Base-by-base conservation (phyloP, 371 early-diverging fungal genomes). In the Actinomucor elegans region DNA sequence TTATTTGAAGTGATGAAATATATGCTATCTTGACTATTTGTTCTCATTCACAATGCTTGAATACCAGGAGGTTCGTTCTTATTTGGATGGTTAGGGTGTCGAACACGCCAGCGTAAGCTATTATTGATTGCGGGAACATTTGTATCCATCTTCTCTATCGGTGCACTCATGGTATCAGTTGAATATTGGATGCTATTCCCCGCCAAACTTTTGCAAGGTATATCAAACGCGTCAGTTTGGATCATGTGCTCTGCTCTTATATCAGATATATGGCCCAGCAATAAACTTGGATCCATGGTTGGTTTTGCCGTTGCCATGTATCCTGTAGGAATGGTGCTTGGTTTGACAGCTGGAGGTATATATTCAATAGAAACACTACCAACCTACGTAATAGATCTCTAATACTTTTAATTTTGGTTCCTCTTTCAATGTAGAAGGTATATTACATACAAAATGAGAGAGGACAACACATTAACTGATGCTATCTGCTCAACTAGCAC, bases 161-260 rank as follows among this genome's bases (percentile, higher is more conserved):
- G 29, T 23, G 36, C 42, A n/a, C 23, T 51, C 5, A 51, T 51
- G 37, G 23, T 51, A 14, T 51, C 46, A 4, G n/a, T 24, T 2
- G 27, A 51, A 45, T 38, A 57, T 26, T 57, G 58, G 58, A 51
- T 57, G 46, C 12, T 57, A 37, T 33, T 57, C 11, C 58, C 46
- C 10, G 37, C 38, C 4, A 44, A 44, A 5, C 37, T 51, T 18
- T 44, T 57, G 29, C 58, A 57, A 18, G 58, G 58, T 9, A 8
- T 33, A 15, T 50, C 58, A 2, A 57, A 57, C 20, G 51, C 52
- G 5, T 40, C 36, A 24, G 40, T 51, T 18, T 57, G 58, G 58
- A 20, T 51, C 6, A 51, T 37, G 24, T 23, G 58, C 10, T 45
- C 31, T 18, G 37, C 46, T 21, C 20, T 44, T 23, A 17, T 51